Evolutionary conservation across 2,329 filamentous ascomycete genomes (phyloP).

Genomic region (Talaromyces piceae): DNA sequence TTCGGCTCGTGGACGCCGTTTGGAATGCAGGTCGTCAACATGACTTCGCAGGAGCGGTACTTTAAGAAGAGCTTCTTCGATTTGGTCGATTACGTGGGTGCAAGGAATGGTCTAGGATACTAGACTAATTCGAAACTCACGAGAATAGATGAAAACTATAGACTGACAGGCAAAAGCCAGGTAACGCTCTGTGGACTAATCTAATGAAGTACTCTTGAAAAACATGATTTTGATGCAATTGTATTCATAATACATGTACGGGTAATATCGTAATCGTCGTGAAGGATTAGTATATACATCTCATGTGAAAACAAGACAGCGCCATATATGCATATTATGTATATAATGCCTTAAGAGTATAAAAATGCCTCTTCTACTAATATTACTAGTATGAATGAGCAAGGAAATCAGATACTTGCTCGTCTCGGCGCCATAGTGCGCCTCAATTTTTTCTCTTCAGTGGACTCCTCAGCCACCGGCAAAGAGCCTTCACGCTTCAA

Average conservation of each 20-base stretch:
- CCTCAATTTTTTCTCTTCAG: slow-evolving; percentile 67
- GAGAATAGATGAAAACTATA: neutral
- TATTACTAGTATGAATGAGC: too few species aligned
- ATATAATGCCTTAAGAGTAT: neutral
- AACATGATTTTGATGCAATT: neutral
- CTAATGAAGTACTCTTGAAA: neutral
- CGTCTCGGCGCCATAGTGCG: slow-evolving; percentile 72
- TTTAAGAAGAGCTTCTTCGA: slow-evolving; percentile 56
- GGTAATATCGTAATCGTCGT: neutral
- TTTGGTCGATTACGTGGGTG: slow-evolving; percentile 45
- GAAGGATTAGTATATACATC: neutral
- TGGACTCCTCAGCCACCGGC: slow-evolving; percentile 61
- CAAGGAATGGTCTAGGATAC: slow-evolving; percentile 5
- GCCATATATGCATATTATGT: neutral
- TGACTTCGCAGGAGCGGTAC: slow-evolving; percentile 43
- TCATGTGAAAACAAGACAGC: too few species aligned
- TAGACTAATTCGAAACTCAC: neutral
- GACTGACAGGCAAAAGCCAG: too few species aligned
- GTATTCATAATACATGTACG: neutral
- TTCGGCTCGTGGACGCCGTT: slow-evolving; percentile 49
- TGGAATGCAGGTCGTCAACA: slow-evolving; percentile 51
- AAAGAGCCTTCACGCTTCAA: slow-evolving; percentile 73
- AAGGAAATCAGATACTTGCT: slow-evolving; percentile 57
- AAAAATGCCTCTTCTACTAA: too few species aligned
- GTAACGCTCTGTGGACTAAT: too few species aligned